These are phyloP conservation scores for Nemania sp. DNA, from an alignment of 2,329 filamentous ascomycete genomes.

Conservation along the genomic window DNA sequence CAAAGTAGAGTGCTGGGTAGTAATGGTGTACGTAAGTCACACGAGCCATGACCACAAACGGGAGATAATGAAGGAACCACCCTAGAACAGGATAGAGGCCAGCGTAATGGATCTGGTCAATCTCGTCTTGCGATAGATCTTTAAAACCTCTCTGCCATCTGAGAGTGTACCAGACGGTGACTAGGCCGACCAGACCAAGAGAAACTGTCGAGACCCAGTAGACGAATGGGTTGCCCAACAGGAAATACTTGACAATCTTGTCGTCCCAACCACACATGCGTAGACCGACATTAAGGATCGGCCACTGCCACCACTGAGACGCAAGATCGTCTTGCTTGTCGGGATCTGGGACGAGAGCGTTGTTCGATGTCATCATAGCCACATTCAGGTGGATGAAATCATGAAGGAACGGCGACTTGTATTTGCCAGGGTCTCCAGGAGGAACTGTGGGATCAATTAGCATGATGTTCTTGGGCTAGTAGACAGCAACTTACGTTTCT, in stretches of 20 bases:
- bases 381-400: slow-evolving; percentile 98
- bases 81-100: slow-evolving; percentile 89
- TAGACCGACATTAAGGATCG: slow-evolving; percentile 89
- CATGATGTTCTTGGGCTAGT: neutral
- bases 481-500: slow-evolving; percentile 71
- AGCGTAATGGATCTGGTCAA: slow-evolving; percentile 94
- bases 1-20: slow-evolving; percentile 97
- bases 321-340: slow-evolving; percentile 99
- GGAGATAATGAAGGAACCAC: slow-evolving; percentile 95
- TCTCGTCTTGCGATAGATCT: slow-evolving; percentile 76
- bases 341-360: slow-evolving; percentile 93
- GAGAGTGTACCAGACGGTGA: slow-evolving; percentile 82
- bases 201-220: slow-evolving; percentile 92
- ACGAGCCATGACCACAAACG: slow-evolving; percentile 96
- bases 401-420: slow-evolving; percentile 95
- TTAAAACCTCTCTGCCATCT: slow-evolving; percentile 95
- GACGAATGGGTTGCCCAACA: slow-evolving; percentile 92
- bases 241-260: slow-evolving; percentile 94
- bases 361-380: slow-evolving; percentile 99
- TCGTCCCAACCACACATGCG: slow-evolving; percentile 99
- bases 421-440: slow-evolving; percentile 83
- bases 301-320: slow-evolving; percentile 98
- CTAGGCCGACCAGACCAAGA: slow-evolving; percentile 70
- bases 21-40: slow-evolving; percentile 99
- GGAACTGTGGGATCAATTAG: slow-evolving; percentile 63